Evolutionary conservation across 371 early-diverging fungal genomes (phyloP), one percentile per base, ranked within the genome.

Genomic region (Mortierella sp.): DNA sequence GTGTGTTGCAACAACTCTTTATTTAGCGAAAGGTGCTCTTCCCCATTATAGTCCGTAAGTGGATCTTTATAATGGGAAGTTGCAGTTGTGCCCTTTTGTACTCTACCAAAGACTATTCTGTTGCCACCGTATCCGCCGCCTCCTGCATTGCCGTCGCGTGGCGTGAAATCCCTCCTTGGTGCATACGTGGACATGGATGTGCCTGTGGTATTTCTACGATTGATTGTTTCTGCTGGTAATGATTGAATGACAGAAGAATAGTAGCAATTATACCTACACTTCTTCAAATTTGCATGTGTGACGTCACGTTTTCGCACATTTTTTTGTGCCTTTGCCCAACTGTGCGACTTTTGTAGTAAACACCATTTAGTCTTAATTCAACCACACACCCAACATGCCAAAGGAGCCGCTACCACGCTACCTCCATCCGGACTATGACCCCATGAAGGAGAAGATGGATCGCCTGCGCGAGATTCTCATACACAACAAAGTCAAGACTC

Each of bases 101-200:
- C 75, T 70, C 68, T 78, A 72, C 78, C 78, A 64, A 72, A 78
- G 47, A 78, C 78, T 68, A 61, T 78, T 69, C 78, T 63, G 28
- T 72, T 72, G 40, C 73, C 65, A 51, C 72, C 72, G 32, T 72
- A 68, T 29, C 77, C 65, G 40, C 49, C 68, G 7, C 70, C 64
- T 19, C 70, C 65, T 13, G 54, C 68, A 32, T 61, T 61, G 31
- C 78, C 72, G 64, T 78, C 78, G 40, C 78, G 72, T 53, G 72
- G 78, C 13, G 72, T 65, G 62, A 60, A 78, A 19, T 78, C 78
- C 49, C 69, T 68, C 73, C 70, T 54, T 56, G 61, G 67, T 35
- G 66, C 43, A 49, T 71, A 71, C 22, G 78, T 47, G 35, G 76
- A 71, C 76, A 71, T 70, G 45, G 47, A 15, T 6, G 40, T 10